Conservation (phyloP, 2,329 filamentous ascomycete species). For the Grosmannia huntii region DNA sequence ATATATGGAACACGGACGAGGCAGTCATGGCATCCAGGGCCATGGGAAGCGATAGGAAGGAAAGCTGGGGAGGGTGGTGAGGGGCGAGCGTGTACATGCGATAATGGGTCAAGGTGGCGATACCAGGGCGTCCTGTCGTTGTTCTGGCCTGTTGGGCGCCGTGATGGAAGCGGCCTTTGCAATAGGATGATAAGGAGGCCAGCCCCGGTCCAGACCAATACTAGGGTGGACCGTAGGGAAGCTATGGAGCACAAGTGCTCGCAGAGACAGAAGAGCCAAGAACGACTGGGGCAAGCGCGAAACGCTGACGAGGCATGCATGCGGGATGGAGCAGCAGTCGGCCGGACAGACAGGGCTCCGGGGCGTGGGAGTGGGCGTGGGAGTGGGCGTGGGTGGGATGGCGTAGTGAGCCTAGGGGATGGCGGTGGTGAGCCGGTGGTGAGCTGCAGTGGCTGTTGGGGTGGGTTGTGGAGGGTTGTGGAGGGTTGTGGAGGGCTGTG, state of each 20-base stretch:
- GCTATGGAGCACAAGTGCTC: background rate
- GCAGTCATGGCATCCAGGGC: constrained; percentile 7
- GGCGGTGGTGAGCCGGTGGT: background rate
- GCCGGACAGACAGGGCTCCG: background rate
- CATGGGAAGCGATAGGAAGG: constrained; percentile 1
- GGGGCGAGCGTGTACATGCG: background rate
- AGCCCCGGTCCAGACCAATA: constrained; percentile 5
- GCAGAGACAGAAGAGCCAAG: background rate
- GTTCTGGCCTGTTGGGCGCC: background rate
- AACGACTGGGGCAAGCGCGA: background rate
- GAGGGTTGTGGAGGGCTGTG: background rate
- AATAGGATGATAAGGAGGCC: background rate
- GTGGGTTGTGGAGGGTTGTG: background rate
- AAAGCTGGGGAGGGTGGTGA: background rate
- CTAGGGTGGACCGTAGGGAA: background rate
- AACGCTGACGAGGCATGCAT: background rate
- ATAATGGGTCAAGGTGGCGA: background rate
- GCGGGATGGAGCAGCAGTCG: background rate
- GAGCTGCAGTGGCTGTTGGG: background rate
- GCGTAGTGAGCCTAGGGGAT: background rate
- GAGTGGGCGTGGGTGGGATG: background rate
- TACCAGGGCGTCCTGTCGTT: background rate
- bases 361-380: background rate
- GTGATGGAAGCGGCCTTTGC: background rate
- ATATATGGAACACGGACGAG: background rate